Conservation (phyloP, 2,329 filamentous ascomycete species). For the Dothideomycetes sp. region DNA sequence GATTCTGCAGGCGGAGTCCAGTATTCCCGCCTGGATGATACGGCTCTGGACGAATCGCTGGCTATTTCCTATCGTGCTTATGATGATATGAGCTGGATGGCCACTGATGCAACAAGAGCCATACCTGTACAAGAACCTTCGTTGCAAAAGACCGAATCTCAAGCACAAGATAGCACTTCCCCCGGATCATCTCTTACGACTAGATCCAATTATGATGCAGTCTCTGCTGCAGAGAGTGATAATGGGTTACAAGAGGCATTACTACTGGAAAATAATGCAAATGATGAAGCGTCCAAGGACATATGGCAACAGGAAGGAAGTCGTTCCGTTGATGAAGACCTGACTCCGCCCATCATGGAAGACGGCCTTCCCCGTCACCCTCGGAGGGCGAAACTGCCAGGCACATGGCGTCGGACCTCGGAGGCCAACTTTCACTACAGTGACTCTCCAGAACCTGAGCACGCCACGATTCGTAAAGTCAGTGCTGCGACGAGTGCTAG, state of each 20-base stretch:
- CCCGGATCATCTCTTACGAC: too few species aligned
- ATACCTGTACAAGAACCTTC: too few species aligned
- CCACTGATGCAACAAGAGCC: constrained; percentile 9
- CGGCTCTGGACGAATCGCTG: background rate
- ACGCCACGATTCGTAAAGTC: constrained; percentile 5
- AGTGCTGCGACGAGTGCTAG: constrained; percentile 9
- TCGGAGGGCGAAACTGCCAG: constrained; percentile 27
- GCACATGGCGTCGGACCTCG: constrained; percentile 31
- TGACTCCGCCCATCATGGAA: constrained; percentile 8
- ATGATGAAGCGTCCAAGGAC: constrained; percentile 19
- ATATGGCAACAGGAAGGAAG: constrained; percentile 40
- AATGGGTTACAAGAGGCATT: background rate
- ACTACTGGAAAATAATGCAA: constrained; percentile 13
- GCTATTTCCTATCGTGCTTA: constrained; percentile 5
- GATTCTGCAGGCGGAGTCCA: background rate
- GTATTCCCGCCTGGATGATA: constrained; percentile 1
- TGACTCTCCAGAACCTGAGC: constrained; percentile 23
- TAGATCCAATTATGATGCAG: too few species aligned
- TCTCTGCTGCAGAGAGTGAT: too few species aligned
- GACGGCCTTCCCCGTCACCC: constrained; percentile 24
- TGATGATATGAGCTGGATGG: constrained; percentile 17
- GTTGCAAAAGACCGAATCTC: too few species aligned
- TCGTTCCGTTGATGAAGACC: constrained; percentile 17
- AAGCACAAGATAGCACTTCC: too few species aligned
- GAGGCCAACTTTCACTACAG: constrained; percentile 26